A percentile compares a stretch with the other conserved stretches of the same genome.
Conservation (phyloP, 2,329 filamentous ascomycete genomes). For the Didymella pinodella region DNA sequence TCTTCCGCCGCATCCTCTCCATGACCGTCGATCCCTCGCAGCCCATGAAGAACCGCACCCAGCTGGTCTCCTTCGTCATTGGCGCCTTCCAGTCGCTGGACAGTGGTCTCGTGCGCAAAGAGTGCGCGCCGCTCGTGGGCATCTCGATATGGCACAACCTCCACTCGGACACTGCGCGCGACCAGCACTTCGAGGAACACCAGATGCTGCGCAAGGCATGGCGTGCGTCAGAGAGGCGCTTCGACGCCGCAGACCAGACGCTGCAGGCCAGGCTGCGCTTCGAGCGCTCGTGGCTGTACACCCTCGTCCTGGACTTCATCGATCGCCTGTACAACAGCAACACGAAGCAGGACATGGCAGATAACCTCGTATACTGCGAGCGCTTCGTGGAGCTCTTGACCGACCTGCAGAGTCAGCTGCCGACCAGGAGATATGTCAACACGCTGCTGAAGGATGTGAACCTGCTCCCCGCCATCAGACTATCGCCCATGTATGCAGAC, state of each 20-base stretch:
- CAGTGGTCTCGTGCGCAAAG: conserved; percentile 86
- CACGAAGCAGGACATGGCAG: conserved; percentile 52
- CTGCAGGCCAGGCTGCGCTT: conserved; percentile 84
- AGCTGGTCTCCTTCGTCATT: conserved; percentile 89
- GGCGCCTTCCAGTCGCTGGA: conserved; percentile 94
- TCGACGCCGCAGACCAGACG: conserved; percentile 82
- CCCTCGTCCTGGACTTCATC: conserved; percentile 83
- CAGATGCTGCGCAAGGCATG: conserved; percentile 86
- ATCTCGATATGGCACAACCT: conserved; percentile 97
- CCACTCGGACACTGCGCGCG: conserved; percentile 76
- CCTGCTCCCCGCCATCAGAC: conserved; percentile 75
- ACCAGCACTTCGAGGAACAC: conserved; percentile 74
- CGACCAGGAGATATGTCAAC: conserved; percentile 93
- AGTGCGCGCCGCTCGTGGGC: conserved; percentile 93
- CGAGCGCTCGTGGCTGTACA: conserved; percentile 92
- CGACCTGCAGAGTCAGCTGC: conserved; percentile 90
- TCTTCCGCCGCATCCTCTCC: conserved; percentile 89
- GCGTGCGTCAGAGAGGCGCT: conserved; percentile 85
- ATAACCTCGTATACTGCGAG: conserved; percentile 84
- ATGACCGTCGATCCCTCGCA: conserved; percentile 71
- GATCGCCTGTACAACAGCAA: conserved; percentile 68
- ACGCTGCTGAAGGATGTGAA: conserved; percentile 86
- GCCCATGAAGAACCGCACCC: conserved; percentile 65
- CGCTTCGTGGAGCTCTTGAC: conserved; percentile 90
- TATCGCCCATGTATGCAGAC: conserved; percentile 80